These are phyloP conservation scores for Aspergillus conjunctus DNA, from an alignment of 495 filamentous ascomycete genomes.

Conservation along the genomic window DNA sequence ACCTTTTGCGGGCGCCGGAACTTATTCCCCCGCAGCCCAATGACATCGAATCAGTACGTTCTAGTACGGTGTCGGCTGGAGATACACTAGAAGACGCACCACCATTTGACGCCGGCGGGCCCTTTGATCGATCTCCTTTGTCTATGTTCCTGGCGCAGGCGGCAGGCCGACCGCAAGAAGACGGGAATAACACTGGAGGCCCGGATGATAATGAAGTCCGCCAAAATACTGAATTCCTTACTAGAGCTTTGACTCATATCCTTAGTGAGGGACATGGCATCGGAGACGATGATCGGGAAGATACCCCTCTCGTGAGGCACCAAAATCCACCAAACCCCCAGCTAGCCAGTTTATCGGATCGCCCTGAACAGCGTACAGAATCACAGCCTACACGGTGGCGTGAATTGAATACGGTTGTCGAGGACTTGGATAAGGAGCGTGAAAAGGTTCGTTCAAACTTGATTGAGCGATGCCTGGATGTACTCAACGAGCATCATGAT, in stretches of 20 bases:
- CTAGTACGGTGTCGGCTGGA: constrained; percentile 31
- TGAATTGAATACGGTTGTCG: constrained; percentile 59
- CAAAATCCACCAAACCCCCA: constrained; percentile 24
- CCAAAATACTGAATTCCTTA: constrained; percentile 35
- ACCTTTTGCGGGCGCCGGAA: constrained; percentile 41
- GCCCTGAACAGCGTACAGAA: constrained; percentile 19
- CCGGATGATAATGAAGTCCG: constrained; percentile 34
- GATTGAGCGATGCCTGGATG: constrained; percentile 86
- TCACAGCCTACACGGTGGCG: constrained; percentile 32
- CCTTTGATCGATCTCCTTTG: constrained; percentile 39
- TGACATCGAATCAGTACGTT: constrained; percentile 53
- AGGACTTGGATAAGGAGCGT: constrained; percentile 82
- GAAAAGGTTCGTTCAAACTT: constrained; percentile 70
- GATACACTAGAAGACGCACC: constrained; percentile 38
- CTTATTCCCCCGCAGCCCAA: constrained; percentile 62
- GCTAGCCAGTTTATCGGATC: constrained; percentile 26
- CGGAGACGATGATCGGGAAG: constrained; percentile 31
- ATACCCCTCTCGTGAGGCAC: constrained; percentile 24
- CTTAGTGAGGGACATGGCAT: constrained; percentile 36
- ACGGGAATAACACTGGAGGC: constrained; percentile 27
- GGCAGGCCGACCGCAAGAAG: constrained; percentile 28
- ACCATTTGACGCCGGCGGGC: constrained; percentile 28
- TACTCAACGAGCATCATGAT: constrained; percentile 82
- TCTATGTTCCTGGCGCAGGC: constrained; percentile 45
- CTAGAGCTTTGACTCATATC: constrained; percentile 41